Base-by-base conservation (phyloP, 2,329 filamentous ascomycete genomes). In the Ophiostoma quercus region DNA sequence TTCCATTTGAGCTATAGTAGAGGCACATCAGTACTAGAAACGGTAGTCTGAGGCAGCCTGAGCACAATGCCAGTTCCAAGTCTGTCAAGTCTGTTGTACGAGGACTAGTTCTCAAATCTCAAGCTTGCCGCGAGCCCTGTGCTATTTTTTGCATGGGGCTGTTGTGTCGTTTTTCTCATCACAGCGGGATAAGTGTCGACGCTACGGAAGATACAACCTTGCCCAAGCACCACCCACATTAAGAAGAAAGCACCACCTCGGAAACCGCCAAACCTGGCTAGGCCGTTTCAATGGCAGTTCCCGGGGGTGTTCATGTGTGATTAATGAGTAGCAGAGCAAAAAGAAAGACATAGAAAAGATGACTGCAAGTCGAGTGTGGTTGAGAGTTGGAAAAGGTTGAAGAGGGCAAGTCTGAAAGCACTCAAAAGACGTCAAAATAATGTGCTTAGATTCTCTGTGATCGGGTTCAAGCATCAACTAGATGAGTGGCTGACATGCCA, bases 61-160 rank as follows among this genome's bases (percentile, higher is more conserved):
- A 25, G 57, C 16, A 57, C 22, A 57, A 29, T 3, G 3, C n/a
- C 12, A 57, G 51, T 25, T 12, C 51, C 8, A 25, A 29, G 9
- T n/a, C 51, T 25, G 25, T 5, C 57, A 32, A 62, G 25, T 14
- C 0, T 34, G 25, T 60, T 60, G 54, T 29, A 32, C 25, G 12
- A 29, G 14, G 25, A 32, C 57, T 22, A 60, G 0, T 12, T 32
- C 25, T 29, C 57, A 32, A 34, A 19, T 16, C 16, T 29, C 19
- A 22, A 5, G 62, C 19, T 65, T 65, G 62, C 62, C 62, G 62
- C 62, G 62, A 67, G 37, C 65, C 65, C 39, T 67, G 65, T 67
- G 65, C 14, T 62, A 16, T 62, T 62, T 25, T 29, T 3, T 32
- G 25, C 12, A 62, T 62, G 57, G 57, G 25, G 22, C 22, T 62